Evolutionary conservation across 2,329 filamentous ascomycete genomes (phyloP).

Genomic region (Arthroderma sp.): DNA sequence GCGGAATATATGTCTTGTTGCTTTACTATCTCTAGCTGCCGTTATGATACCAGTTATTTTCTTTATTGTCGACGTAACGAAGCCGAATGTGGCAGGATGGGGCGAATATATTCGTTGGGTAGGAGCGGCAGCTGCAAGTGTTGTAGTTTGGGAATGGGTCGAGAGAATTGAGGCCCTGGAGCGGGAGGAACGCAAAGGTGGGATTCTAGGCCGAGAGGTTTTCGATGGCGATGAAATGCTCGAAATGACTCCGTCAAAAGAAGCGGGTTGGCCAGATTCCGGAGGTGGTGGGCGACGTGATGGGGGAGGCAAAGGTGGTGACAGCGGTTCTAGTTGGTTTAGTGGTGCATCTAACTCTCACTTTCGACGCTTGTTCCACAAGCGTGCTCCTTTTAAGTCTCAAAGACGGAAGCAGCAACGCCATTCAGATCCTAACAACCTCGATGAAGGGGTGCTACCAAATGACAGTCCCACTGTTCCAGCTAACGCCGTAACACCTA

Average conservation of each 20-base stretch:
- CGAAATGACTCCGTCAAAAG: conserved; percentile 49
- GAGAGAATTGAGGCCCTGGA: conserved; percentile 87
- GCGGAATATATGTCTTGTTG: conserved; percentile 75
- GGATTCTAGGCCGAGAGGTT: conserved; percentile 77
- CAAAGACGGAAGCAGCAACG: too few species aligned
- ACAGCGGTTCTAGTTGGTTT: conserved; percentile 21
- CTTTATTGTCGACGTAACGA: conserved; percentile 79
- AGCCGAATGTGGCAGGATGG: conserved; percentile 78
- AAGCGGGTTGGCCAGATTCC: conserved; percentile 31
- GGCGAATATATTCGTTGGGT: conserved; percentile 94
- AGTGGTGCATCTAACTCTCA: neutral
- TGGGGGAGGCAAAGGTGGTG: conserved; percentile 18
- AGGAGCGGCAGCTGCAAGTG: conserved; percentile 83
- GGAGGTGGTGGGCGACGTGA: conserved; percentile 27
- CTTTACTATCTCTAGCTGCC: conserved; percentile 63
- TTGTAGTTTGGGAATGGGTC: conserved; percentile 98
- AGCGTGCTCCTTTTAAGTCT: too few species aligned
- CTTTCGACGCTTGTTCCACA: too few species aligned
- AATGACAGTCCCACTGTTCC: conserved; percentile 27
- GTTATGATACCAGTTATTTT: conserved; percentile 83
- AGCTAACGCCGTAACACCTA: conserved; percentile 40
- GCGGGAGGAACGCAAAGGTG: conserved; percentile 85
- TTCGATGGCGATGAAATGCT: conserved; percentile 93
- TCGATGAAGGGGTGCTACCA: conserved; percentile 7
- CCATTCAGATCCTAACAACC: conserved; percentile 6